A percentile compares a stretch with the other conserved stretches of the same genome.
phyloP scores from a whole-genome alignment of 1,284 basidiomycete species.

The Ustilago cynodontis region DNA sequence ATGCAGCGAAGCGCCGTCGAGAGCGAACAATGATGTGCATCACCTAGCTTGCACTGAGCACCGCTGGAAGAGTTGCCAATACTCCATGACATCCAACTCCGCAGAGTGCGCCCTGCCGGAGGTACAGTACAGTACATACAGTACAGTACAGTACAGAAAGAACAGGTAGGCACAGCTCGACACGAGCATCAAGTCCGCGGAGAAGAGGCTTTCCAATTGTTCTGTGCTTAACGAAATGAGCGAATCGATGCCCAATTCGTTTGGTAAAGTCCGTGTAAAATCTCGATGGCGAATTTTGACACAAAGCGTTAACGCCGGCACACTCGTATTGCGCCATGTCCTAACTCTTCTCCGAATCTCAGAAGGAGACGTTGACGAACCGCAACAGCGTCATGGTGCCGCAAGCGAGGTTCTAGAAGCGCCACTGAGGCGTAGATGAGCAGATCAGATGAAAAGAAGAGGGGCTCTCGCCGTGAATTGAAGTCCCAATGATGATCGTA shows the following conservation, averaged over 20 bases:
- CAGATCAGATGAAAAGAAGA: too few species aligned
- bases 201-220: background rate
- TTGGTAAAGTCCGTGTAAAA: background rate
- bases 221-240: too few species aligned
- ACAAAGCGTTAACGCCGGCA: background rate
- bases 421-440: background rate
- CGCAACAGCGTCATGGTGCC: background rate
- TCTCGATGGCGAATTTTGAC: constrained; percentile 6
- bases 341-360: background rate
- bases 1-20: too few species aligned
- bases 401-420: constrained; percentile 5
- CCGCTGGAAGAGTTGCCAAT: too few species aligned
- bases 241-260: background rate
- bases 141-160: too few species aligned
- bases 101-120: background rate
- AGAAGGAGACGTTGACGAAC: background rate
- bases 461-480: too few species aligned
- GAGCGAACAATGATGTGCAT: too few species aligned
- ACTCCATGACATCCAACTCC: background rate
- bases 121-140: too few species aligned
- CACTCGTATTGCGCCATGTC: background rate
- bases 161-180: background rate
- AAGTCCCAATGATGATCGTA: too few species aligned
- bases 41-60: too few species aligned
- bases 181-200: background rate